Evolutionary conservation across 352 stramenopile species (phyloP), one percentile per base, ranked within the genome.

Genomic region (Globisporangium takayamanum): DNA sequence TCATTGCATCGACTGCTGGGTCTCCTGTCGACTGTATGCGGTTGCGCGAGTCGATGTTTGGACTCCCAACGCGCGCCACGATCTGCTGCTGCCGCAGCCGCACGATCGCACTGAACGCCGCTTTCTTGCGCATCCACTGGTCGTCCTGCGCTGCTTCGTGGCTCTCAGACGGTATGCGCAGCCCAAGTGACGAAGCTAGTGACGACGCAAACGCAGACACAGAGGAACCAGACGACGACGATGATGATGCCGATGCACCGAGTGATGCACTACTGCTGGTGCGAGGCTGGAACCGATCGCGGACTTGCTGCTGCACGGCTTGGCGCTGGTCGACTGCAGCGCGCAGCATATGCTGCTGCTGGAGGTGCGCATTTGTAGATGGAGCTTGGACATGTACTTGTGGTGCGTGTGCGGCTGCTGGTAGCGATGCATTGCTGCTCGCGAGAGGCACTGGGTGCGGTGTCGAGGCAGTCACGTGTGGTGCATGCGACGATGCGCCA

Each of bases 11-110:
- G 1, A 56, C 28, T 18, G 47, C 28, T 18, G 53, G 56, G 7
- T 62, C 28, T 39, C 30, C 45, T n/a, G 25, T 52, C 28, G 45
- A 36, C 28, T 48, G 41, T 7, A 8, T 1, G 1, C 18, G 41
- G 10, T 1, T 18, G 14, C 15, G 41, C 41, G 41, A 14, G 18
- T 46, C 41, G 41, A 46, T 5, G 63, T 48, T 30, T 5, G 50
- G 46, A 20, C 51, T 50, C 12, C 68, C 62, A n/a, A 76, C 52
- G 45, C 70, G 65, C 28, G 58, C 57, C 15, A 66, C 56, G 39
- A 68, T 52, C 46, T 61, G 55, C 46, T 60, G 50, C 36, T 64
- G 50, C 10, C 52, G 55, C n/a, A 60, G 45, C 1, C 20, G 30
- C 14, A 50, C 37, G 25, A 68, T 52, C 18, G 20, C 46, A 15